Evolutionary conservation across 2,329 filamentous ascomycete genomes (phyloP), one percentile per base, ranked within the genome.

Genomic region (Elsinoe fawcettii): DNA sequence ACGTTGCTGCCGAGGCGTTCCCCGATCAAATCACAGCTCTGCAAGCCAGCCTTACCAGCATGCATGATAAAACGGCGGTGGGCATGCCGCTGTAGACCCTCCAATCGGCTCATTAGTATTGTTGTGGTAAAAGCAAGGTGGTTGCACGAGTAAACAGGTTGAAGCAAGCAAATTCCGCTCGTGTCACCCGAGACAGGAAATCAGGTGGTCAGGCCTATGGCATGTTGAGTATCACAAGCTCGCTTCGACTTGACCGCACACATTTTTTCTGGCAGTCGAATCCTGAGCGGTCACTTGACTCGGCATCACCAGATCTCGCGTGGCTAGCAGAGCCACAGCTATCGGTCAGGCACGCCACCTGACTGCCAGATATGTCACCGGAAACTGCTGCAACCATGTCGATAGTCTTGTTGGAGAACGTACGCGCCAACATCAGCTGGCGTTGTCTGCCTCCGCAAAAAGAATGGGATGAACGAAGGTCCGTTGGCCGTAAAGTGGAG

Each of bases 241-340:
- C 32, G 49, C 20, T 25, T 53, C 11, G 18, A 36, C 49, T 53
- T 53, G 49, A 53, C 20, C 37, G 49, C 30, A 20, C 30, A 39
- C 34, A 32, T 39, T 39, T 32, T 53, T 36, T 53, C 18, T 8
- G 20, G 41, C 41, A 23, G 16, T 3, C 34, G n/a, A 53, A 16
- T 22, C 8, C 32, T 23, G n/a, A 25, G 49, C 49, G 49, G 49
- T 53, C 49, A 53, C 49, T 53, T 53, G 49, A 53, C 49, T 53
- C 49, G 49, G 20, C 49, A 53, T 53, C 49, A 53, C 32, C 49
- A 53, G 49, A 39, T 53, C 49, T 53, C 32, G 49, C 32, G 49
- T 53, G 49, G 49, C 49, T 53, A 5, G n/a, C 18, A 53, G 20
- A 25, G 20, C 30, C 6, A n/a, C 32, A 16, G 16, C 16, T 12